Conservation (phyloP, 495 filamentous ascomycete genomes). For the Aspergillus sparsus region DNA sequence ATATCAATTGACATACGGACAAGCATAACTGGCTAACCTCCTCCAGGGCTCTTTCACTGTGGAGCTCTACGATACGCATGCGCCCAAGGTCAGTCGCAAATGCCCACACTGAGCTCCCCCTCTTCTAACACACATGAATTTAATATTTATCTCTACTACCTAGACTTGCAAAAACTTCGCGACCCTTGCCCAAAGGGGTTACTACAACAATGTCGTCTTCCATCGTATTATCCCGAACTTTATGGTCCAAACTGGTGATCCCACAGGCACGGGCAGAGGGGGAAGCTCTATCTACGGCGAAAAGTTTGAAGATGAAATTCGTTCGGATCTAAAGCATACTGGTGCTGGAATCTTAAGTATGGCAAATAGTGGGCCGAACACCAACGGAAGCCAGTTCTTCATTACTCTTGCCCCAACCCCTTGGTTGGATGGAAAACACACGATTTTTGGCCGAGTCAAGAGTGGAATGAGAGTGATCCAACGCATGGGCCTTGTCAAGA, state of each 20-base stretch:
- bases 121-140: neutral
- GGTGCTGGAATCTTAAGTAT: slow-evolving; percentile 92
- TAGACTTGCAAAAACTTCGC: slow-evolving; percentile 87
- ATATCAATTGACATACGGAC: neutral
- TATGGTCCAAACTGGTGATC: slow-evolving; percentile 97
- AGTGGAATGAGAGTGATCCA: slow-evolving; percentile 79
- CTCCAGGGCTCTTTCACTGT: slow-evolving; percentile 74
- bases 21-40: slow-evolving; percentile 23
- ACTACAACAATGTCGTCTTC: slow-evolving; percentile 84
- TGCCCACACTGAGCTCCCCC: neutral
- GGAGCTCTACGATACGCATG: slow-evolving; percentile 85
- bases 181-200: slow-evolving; percentile 74
- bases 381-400: slow-evolving; percentile 88
- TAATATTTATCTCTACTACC: slow-evolving; percentile 25
- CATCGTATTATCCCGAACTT: slow-evolving; percentile 95
- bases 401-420: slow-evolving; percentile 93
- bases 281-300: slow-evolving; percentile 90
- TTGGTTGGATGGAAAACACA: slow-evolving; percentile 97
- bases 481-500: slow-evolving; percentile 90
- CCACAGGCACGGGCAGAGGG: slow-evolving; percentile 92
- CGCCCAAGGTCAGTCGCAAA: slow-evolving; percentile 58
- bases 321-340: slow-evolving; percentile 77
- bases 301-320: slow-evolving; percentile 93
- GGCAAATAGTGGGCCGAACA: slow-evolving; percentile 93
- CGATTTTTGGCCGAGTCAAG: slow-evolving; percentile 93